These are phyloP conservation scores for Phyllosticta citrichinensis DNA, from an alignment of 2,329 filamentous ascomycete species.

Conservation along the genomic window DNA sequence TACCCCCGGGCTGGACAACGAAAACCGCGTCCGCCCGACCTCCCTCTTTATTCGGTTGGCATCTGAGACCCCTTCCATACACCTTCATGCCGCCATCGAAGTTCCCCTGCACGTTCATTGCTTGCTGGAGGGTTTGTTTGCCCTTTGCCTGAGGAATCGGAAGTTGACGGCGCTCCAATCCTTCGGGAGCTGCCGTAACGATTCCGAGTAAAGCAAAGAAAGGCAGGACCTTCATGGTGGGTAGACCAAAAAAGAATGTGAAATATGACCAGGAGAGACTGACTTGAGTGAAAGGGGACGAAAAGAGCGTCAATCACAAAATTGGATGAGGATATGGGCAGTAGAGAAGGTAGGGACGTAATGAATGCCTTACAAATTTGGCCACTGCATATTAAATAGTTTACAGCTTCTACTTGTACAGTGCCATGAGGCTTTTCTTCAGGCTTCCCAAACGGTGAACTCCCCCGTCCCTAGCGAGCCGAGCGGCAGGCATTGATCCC, in stretches of 20 bases:
- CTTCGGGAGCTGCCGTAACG: not conserved
- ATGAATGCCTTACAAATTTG: not conserved
- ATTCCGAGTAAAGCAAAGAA: not conserved
- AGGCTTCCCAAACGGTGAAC: not conserved
- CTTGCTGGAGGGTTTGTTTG: not conserved
- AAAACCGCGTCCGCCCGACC: slow-evolving; percentile 3
- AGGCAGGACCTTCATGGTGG: not conserved
- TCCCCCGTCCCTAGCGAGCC: no score
- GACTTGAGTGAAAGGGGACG: not conserved
- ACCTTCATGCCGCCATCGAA: not conserved
- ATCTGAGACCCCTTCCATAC: not conserved
- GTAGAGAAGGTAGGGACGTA: not conserved
- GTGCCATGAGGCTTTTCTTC: not conserved
- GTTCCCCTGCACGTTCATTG: not conserved
- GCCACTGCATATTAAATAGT: not conserved
- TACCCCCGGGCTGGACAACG: slow-evolving; percentile 20
- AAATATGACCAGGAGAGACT: not conserved
- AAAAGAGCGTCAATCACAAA: not conserved
- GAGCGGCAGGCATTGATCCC: not conserved
- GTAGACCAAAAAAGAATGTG: not conserved
- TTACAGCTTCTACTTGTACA: not conserved
- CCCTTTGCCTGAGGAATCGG: not conserved
- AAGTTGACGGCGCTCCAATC: not conserved
- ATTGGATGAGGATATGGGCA: not conserved
- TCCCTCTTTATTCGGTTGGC: not conserved